Evolutionary conservation across 1,284 basidiomycete species (phyloP), one percentile per base, ranked within the genome.

Genomic region (Melanopsichium pennsylvanicum): DNA sequence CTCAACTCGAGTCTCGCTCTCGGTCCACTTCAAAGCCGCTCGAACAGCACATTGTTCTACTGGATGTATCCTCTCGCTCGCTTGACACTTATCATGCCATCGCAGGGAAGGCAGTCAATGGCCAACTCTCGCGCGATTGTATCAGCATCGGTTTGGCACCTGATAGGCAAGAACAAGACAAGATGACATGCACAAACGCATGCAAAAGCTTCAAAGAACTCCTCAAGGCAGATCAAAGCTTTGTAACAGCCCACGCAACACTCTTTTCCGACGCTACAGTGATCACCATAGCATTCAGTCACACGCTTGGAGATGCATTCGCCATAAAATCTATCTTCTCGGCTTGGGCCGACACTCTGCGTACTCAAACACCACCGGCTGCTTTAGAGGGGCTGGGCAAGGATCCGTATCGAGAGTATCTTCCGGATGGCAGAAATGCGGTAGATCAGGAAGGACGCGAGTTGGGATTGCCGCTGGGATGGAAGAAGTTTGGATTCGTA

Each of bases 231-330:
- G 58, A 61, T 31, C 58, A 61, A 31, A 33, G 40, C 5, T 61
- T 35, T 15, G 15, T 61, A 15, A 61, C 58, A 1, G 58, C 58
- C 3, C 50, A 54, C 9, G 58, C 58, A 15, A 61, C 58, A 2
- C 18, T n/a, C 18, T 61, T 35, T 38, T 11, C 22, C 2, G 58
- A 61, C 26, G 44, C 58, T 3, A 61, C 58, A 0, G 48, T 21
- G 4, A 37, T 61, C 15, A 45, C 45, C 5, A 48, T 61, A 35
- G 35, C 44, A 12, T 61, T 61, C 45, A 61, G 50, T 22, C 58
- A 61, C 18, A 33, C 27, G 9, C n/a, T 33, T 3, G 50, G 58
- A 0, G 58, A 61, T 19, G 58, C 58, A 6, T 61, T 49, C 15
- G 19, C 31, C 2, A 36, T 61, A 23, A 48, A 54, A 27, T 32